A percentile compares a stretch with the other conserved stretches of the same genome.
Conservation (phyloP, 2,329 filamentous ascomycete genomes). For the Hypoxylon sp. region DNA sequence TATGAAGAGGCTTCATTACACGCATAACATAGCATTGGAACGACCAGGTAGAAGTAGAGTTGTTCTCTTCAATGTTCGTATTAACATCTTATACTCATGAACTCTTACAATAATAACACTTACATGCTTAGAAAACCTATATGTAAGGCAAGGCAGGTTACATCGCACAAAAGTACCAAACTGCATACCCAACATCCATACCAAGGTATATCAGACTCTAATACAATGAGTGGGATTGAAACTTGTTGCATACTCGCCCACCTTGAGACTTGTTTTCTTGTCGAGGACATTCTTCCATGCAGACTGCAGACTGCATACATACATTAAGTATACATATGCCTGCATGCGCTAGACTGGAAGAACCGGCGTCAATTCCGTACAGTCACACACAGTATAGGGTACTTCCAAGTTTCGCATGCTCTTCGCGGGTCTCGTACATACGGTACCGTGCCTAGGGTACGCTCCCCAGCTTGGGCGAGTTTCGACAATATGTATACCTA, state of each 20-base stretch:
- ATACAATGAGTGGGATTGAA: constrained; percentile 33
- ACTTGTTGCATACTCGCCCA: constrained; percentile 35
- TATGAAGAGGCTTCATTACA: constrained; percentile 18
- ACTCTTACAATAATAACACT: neutral
- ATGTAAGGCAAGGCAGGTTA: constrained; percentile 27
- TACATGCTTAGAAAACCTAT: neutral
- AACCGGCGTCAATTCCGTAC: constrained; percentile 40
- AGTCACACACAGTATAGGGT: constrained; percentile 39
- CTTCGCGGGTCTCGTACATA: constrained; percentile 24
- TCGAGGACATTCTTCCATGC: constrained; percentile 41
- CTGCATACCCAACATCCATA: constrained; percentile 25
- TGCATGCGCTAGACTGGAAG: constrained; percentile 39
- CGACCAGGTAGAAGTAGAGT: neutral
- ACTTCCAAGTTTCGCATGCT: constrained; percentile 22
- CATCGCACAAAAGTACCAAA: constrained; percentile 42
- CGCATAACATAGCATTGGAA: neutral
- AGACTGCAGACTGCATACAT: constrained; percentile 30
- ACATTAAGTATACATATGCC: constrained; percentile 19
- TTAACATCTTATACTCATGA: neutral
- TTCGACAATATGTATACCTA: constrained; percentile 13
- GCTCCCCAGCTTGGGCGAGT: constrained; percentile 16
- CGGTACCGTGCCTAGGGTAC: constrained; percentile 29
- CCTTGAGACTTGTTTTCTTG: constrained; percentile 22
- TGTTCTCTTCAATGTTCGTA: neutral
- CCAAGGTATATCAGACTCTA: constrained; percentile 29